A percentile compares a stretch with the other conserved stretches of the same genome.
phyloP scores from a whole-genome alignment of 148 eudicot genomes.

The Fagopyrum tataricum region DNA sequence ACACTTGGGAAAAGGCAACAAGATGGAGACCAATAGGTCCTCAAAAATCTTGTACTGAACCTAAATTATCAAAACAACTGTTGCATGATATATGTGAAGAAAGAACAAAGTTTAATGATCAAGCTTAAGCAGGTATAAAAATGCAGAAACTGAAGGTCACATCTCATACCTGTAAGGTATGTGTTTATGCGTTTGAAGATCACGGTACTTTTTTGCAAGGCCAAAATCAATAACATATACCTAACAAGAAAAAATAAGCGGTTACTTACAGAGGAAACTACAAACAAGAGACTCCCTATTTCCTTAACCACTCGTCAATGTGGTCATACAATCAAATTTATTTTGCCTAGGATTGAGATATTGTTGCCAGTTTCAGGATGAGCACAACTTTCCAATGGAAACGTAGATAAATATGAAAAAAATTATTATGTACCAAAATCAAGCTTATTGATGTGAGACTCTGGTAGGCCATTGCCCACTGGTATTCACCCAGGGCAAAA shows the following conservation, averaged over 20 bases:
- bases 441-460: not conserved
- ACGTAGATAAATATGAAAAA: no score
- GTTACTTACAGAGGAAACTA: not conserved
- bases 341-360: not conserved
- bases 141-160: not conserved
- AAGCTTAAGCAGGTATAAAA: not conserved
- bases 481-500: no score
- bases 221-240: conserved; percentile 93
- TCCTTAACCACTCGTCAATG: not conserved
- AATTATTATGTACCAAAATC: not conserved
- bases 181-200: conserved; percentile 92
- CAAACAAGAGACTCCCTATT: not conserved
- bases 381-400: not conserved
- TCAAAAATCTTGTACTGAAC: not conserved
- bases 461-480: no score
- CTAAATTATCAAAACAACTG: not conserved
- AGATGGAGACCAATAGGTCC: not conserved
- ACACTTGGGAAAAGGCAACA: not conserved
- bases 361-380: not conserved
- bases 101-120: not conserved
- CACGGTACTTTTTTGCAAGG: conserved; percentile 88
- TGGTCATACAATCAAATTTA: not conserved
- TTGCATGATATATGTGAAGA: not conserved
- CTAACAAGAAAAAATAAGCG: conserved; percentile 22
- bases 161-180: conserved; percentile 80